Evolutionary conservation across 495 filamentous ascomycete species (phyloP), one percentile per base, ranked within the genome.

Genomic region (Neurospora tetraspora): DNA sequence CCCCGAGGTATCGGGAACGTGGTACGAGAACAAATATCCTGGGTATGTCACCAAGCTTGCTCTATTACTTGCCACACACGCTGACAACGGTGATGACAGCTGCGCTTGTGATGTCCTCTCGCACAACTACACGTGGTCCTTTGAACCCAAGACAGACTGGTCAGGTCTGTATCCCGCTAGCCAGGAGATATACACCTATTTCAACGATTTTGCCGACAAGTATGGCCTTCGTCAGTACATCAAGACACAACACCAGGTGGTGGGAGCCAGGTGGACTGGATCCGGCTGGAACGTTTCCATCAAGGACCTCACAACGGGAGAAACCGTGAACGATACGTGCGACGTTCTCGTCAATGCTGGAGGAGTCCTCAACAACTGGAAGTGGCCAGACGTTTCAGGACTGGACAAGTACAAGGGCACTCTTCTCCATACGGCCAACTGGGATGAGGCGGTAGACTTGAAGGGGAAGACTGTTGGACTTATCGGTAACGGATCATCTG

Each of bases 341-440:
- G 53, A 61, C 53, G 27, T 61, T 16, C 53, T 61, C 53, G 53
- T 61, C 53, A 61, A 61, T 16, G 53, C 53, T 31, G 53, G 23
- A 16, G 53, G 53, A 16, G 10, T 61, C 23, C 53, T 61, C 53
- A 61, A 61, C 23, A 61, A 61, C 12, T 61, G 53, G 53, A 88
- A 42, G 77, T 90, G 59, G 88, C 89, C 16, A 2, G 79, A 82
- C 16, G 83, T 84, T 69, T 81, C 83, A 3, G 85, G 86, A 8
- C 77, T 81, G 23, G 77, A 78, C 5, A 73, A 71, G 1, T 88
- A 85, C 77, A 72, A 84, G 38, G 86, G 85, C 8, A 68, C 69
- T 6, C 72, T 86, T 5, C 83, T 87, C 47, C 87, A 89, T 72
- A 84, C 83, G 0, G 87, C 86, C 5, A 72, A 80, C 38, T 89